These are phyloP conservation scores for Apostasia shenzhenica DNA, from an alignment of 106 monocot species.

Conservation along the genomic window DNA sequence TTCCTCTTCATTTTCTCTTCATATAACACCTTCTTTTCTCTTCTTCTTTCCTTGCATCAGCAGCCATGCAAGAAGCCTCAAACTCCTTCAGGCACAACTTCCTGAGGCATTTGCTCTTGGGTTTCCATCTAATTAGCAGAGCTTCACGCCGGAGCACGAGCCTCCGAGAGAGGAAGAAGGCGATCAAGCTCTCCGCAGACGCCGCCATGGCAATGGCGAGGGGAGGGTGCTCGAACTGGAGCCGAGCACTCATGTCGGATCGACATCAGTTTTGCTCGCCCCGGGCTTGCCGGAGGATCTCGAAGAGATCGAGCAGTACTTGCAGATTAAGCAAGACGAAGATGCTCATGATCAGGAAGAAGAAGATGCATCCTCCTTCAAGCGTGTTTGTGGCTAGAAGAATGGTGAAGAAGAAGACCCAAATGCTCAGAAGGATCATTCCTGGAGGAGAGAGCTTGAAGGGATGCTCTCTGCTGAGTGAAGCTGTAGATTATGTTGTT, in stretches of 20 bases:
- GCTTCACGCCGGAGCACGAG: slow-evolving; percentile 22
- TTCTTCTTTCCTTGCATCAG: neutral
- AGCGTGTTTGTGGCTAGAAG: slow-evolving; percentile 22
- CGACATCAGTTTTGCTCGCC: neutral
- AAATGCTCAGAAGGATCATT: slow-evolving; percentile 42
- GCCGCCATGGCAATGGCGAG: slow-evolving; percentile 46
- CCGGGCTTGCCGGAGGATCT: slow-evolving; percentile 8
- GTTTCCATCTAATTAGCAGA: slow-evolving; percentile 17
- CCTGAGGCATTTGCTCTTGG: slow-evolving; percentile 39
- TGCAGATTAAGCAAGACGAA: neutral
- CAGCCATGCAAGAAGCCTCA: slow-evolving; percentile 40
- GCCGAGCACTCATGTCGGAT: slow-evolving; percentile 29
- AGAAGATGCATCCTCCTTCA: neutral
- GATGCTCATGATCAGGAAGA: neutral
- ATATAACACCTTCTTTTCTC: slow-evolving; percentile 1
- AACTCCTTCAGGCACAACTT: slow-evolving; percentile 40
- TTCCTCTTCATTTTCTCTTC: neutral
- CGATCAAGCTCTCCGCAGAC: slow-evolving; percentile 48
- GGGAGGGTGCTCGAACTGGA: slow-evolving; percentile 45
- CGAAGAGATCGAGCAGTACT: slow-evolving; percentile 26
- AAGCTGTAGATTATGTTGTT: slow-evolving; percentile 59
- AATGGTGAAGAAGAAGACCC: slow-evolving; percentile 46
- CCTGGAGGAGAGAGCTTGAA: slow-evolving; percentile 54
- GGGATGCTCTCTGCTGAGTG: slow-evolving; percentile 38
- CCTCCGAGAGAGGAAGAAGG: slow-evolving; percentile 45